These are phyloP conservation scores for Kregervanrija pseudodelftensis DNA, from an alignment of 805 yeast species.

Conservation along the genomic window DNA sequence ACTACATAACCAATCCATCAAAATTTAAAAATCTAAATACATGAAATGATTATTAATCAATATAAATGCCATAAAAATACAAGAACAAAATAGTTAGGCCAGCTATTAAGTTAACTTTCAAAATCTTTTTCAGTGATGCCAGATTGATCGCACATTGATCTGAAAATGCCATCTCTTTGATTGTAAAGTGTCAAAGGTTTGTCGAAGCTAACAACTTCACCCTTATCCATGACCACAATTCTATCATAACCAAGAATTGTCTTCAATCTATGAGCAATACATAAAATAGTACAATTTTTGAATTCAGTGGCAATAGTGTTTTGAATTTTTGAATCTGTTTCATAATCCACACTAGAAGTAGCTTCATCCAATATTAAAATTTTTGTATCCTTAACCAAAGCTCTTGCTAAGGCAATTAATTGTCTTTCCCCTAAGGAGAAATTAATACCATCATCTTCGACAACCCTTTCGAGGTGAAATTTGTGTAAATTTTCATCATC, in stretches of 20 bases:
- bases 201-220: constrained; percentile 48
- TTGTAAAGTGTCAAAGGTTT: constrained; percentile 41
- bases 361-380: constrained; percentile 70
- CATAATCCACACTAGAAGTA: constrained; percentile 69
- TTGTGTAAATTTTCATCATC: constrained; percentile 35
- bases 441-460: constrained; percentile 64
- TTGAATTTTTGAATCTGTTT: constrained; percentile 65
- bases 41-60: neutral
- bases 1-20: too few relatives aligned
- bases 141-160: constrained; percentile 44
- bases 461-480: constrained; percentile 53
- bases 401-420: constrained; percentile 61
- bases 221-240: constrained; percentile 53
- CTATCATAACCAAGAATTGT: constrained; percentile 56
- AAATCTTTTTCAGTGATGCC: constrained; percentile 37
- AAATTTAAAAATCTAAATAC: neutral
- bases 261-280: constrained; percentile 66
- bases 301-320: constrained; percentile 52
- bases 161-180: constrained; percentile 36
- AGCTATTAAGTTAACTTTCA: constrained; percentile 12
- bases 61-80: neutral
- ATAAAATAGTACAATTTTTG: constrained; percentile 54
- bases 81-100: neutral
- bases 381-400: constrained; percentile 55
- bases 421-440: constrained; percentile 71